A percentile compares a stretch with the other conserved stretches of the same genome.
Evolutionary conservation across 73 alveolate genomes (phyloP).

Genomic region (Tetrahymena thermophila): DNA sequence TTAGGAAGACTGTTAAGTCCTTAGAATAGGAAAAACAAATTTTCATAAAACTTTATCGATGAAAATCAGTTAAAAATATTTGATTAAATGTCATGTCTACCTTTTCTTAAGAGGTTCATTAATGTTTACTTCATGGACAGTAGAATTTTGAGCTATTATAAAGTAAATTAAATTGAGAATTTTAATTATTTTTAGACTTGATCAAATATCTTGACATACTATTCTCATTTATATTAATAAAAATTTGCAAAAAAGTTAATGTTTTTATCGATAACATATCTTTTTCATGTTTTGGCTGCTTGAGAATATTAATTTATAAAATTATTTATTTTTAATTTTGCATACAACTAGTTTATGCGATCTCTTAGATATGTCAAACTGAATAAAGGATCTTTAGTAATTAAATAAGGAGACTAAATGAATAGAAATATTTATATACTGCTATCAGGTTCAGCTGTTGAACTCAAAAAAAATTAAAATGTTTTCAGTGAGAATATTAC

Average conservation of each 20-base stretch:
- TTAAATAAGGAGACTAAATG: neutral
- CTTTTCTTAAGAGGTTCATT: neutral
- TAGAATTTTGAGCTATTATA: neutral
- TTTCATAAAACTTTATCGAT: neutral
- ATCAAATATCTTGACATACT: too few relatives aligned
- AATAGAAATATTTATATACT: neutral
- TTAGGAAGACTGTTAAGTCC: neutral
- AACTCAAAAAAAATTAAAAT: neutral
- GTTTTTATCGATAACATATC: too few relatives aligned
- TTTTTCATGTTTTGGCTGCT: too few relatives aligned
- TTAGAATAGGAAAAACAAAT: neutral
- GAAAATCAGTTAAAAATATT: neutral
- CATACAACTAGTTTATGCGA: neutral
- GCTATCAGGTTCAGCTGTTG: neutral
- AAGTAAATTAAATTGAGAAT: neutral
- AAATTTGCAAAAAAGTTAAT: too few relatives aligned
- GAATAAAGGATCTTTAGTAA: neutral
- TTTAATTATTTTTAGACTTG: too few relatives aligned
- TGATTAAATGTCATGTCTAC: neutral
- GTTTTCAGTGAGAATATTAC: neutral
- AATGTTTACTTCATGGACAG: neutral
- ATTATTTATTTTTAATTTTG: neutral
- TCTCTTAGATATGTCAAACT: neutral
- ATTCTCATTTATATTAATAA: too few relatives aligned
- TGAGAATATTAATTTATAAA: too few relatives aligned